Base-by-base conservation (phyloP, 345 rosid species). In the Gossypioides kirkii region DNA sequence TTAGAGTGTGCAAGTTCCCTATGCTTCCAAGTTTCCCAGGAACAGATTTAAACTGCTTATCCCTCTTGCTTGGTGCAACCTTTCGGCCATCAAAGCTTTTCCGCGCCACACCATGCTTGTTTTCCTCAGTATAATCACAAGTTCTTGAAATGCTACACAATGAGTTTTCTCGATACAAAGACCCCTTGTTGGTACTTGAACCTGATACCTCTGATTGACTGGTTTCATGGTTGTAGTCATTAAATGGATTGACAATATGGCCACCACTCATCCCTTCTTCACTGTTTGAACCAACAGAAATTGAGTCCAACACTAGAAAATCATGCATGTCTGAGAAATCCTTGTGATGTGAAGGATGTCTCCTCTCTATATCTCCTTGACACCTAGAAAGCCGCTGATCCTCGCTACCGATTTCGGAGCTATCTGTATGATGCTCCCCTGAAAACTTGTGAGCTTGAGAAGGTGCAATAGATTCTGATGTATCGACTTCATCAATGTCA, bases 261-360 rank as follows among this genome's bases (percentile, higher is more conserved):
- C 73, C 53, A 78, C 56, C 73, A 67, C 75, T 54, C 6, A 22
- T 56, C 61, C 77, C 65, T n/a, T 25, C 76, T 53, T 71, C 76
- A 32, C 81, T 76, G 73, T 74, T 74, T 62, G 85, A 82, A 69
- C 79, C 68, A 66, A 71, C 52, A 56, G 81, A 80, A 69, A 61
- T 61, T 13, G 77, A 71, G 76, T 82, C 83, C 58, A 38, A 63
- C 64, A 52, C 69, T 14, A 69, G 70, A 68, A 77, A 76, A 52
- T 68, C 78, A 69, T 46, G 72, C 55, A 52, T 26, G 20, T 70
- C 74, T 1, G 78, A 70, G 61, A 76, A 77, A 59, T 56, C 71
- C 36, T 68, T 69, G 11, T 56, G 69, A 32, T 18, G 69, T 5
- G 26, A 23, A 76, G 50, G 46, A 75, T 68, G 43, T 28, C 55